phyloP scores from a whole-genome alignment of 306 rosid genomes.

The Glycine soja region DNA sequence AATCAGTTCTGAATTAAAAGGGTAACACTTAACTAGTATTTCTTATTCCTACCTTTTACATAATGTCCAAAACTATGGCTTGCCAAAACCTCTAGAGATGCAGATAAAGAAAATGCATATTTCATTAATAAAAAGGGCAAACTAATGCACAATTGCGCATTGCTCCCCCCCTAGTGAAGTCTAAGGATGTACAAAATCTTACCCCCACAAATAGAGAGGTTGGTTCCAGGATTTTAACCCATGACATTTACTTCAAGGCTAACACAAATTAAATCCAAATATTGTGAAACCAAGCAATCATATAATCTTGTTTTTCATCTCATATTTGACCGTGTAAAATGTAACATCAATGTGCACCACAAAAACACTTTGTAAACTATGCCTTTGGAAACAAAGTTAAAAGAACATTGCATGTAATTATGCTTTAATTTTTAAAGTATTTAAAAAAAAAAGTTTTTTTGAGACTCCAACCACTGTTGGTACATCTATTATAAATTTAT shows the following conservation, averaged over 20 bases:
- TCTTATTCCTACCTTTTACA: not conserved
- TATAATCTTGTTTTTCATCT: not conserved
- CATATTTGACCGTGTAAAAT: not conserved
- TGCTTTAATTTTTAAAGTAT: not conserved
- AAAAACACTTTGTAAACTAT: not conserved
- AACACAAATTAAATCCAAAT: slow-evolving; percentile 4
- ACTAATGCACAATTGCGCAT: not conserved
- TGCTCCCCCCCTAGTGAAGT: not conserved
- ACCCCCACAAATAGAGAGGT: not conserved
- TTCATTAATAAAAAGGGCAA: not conserved
- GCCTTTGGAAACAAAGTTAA: not conserved
- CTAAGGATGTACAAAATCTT: not conserved
- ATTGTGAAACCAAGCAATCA: not conserved
- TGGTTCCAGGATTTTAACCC: not conserved
- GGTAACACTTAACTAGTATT: not conserved
- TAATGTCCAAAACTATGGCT: not conserved
- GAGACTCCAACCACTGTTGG: not conserved
- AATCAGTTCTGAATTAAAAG: slow-evolving; percentile 5
- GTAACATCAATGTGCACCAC: not conserved
- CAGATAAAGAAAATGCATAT: not conserved
- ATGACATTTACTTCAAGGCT: not conserved
- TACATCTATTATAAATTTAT: not conserved
- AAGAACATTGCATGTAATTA: not conserved
- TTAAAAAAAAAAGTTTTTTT: not conserved
- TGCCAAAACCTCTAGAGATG: slow-evolving; percentile 14